Evolutionary conservation across 225 moss, liverwort and hornwort species (phyloP).

Genomic region (Sphagnum contortum): DNA sequence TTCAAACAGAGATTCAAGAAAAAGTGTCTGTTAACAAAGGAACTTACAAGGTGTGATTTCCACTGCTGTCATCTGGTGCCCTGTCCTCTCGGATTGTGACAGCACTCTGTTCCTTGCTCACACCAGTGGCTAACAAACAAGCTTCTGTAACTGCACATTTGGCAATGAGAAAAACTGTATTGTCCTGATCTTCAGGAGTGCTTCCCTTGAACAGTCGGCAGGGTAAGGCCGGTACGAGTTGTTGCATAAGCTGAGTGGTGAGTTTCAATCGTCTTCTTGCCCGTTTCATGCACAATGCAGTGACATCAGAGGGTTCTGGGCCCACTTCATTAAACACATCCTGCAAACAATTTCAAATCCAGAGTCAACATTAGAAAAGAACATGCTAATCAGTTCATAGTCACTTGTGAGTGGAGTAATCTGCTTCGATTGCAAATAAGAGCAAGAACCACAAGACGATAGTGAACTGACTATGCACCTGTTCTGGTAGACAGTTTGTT

Average conservation of each 20-base stretch:
- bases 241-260: slow-evolving; percentile 92
- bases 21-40: not conserved
- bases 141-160: slow-evolving; percentile 84
- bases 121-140: slow-evolving; percentile 76
- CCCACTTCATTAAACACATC: slow-evolving; percentile 31
- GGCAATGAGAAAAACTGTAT: slow-evolving; percentile 66
- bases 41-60: slow-evolving; percentile 13
- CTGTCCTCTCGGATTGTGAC: slow-evolving; percentile 37
- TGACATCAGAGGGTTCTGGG: slow-evolving; percentile 27
- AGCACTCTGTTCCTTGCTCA: slow-evolving; percentile 43
- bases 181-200: slow-evolving; percentile 63
- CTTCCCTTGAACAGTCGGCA: slow-evolving; percentile 71
- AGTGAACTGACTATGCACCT: slow-evolving; percentile 29
- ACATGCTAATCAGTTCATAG: too few relatives aligned
- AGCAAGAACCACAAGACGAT: too few relatives aligned
- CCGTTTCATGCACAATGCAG: slow-evolving; percentile 65
- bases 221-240: slow-evolving; percentile 79
- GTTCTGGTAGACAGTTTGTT: slow-evolving; percentile 77
- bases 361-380: too few relatives aligned
- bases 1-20: not conserved
- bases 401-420: too few relatives aligned
- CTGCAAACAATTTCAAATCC: slow-evolving; percentile 10
- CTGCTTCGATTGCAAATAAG: too few relatives aligned
- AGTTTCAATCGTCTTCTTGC: slow-evolving; percentile 78
- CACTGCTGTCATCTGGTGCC: slow-evolving; percentile 36